phyloP scores from a whole-genome alignment of 495 filamentous ascomycete species.

The Lophiostoma macrostomum region DNA sequence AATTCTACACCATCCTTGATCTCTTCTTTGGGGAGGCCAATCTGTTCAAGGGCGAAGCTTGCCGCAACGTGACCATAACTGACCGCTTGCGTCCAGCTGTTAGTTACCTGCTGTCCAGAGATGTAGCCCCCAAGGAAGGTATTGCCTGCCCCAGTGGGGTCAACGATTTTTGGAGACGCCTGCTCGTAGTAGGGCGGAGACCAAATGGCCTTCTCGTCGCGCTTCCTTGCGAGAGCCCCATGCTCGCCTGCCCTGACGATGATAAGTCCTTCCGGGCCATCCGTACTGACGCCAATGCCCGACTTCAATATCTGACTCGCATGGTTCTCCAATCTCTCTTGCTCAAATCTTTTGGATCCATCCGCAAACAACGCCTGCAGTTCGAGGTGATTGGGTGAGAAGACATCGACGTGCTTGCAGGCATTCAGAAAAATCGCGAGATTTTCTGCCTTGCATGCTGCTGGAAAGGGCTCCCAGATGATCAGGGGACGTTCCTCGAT shows the following conservation, averaged over 20 bases:
- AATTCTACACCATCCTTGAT: not conserved
- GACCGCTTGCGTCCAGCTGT: not conserved
- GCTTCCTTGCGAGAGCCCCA: constrained; percentile 2
- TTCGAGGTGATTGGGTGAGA: constrained; percentile 28
- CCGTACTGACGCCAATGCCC: not conserved
- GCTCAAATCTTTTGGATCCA: not conserved
- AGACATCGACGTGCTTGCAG: constrained; percentile 17
- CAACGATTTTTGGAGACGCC: not conserved
- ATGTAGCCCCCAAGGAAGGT: constrained; percentile 6
- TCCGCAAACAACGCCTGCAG: not conserved
- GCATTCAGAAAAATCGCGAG: constrained; percentile 11
- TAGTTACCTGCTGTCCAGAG: constrained; percentile 2
- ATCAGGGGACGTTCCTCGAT: constrained; percentile 15
- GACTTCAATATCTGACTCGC: constrained; percentile 1
- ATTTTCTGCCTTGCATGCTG: constrained; percentile 4
- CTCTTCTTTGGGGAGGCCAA: constrained; percentile 2
- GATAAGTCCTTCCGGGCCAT: not conserved
- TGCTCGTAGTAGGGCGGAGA: constrained; percentile 8
- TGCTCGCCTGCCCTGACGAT: constrained; percentile 14
- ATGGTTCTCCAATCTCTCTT: constrained; percentile 6
- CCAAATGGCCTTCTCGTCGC: constrained; percentile 5
- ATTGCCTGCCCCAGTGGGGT: constrained; percentile 14
- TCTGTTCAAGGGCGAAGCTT: constrained; percentile 11
- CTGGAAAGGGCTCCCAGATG: constrained; percentile 22
- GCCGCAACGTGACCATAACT: constrained; percentile 10